phyloP scores from a whole-genome alignment of 2,329 filamentous ascomycete species.

The Xylaria sp. region DNA sequence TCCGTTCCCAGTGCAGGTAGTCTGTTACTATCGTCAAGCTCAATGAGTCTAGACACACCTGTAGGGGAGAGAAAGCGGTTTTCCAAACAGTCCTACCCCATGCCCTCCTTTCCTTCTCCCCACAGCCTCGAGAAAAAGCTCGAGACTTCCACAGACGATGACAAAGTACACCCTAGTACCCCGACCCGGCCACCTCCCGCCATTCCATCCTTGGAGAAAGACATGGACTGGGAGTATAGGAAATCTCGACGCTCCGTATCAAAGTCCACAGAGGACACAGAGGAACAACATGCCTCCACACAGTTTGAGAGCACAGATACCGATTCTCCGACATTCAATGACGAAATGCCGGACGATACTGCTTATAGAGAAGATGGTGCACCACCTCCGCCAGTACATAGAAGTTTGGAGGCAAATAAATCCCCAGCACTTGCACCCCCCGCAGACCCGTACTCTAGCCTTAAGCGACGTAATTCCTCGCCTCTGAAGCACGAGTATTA shows the following conservation, averaged over 20 bases:
- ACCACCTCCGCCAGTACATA: slow-evolving; percentile 60
- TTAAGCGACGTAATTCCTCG: slow-evolving; percentile 81
- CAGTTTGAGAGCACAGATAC: slow-evolving; percentile 47
- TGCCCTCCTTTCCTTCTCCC: slow-evolving; percentile 29
- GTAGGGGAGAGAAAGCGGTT: slow-evolving; percentile 46
- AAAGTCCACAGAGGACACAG: slow-evolving; percentile 13
- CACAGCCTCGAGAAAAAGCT: slow-evolving; percentile 37
- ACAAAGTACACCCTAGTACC: slow-evolving; percentile 39
- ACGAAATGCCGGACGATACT: slow-evolving; percentile 43
- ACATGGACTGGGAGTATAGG: slow-evolving; percentile 45
- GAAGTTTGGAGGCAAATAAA: slow-evolving; percentile 50
- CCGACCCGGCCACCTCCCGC: slow-evolving; percentile 39
- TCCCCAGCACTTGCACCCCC: slow-evolving; percentile 51
- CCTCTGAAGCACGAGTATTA: slow-evolving; percentile 97
- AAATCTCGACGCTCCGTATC: slow-evolving; percentile 31
- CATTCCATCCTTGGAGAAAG: slow-evolving; percentile 44
- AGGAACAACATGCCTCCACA: slow-evolving; percentile 31
- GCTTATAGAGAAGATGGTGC: slow-evolving; percentile 59
- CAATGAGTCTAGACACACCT: slow-evolving; percentile 44
- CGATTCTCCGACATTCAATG: slow-evolving; percentile 45
- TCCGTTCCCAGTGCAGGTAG: slow-evolving; percentile 37
- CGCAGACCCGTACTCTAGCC: slow-evolving; percentile 52
- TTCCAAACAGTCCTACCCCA: slow-evolving; percentile 28
- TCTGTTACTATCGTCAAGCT: slow-evolving; percentile 32
- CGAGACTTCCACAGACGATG: slow-evolving; percentile 45